Base-by-base conservation (phyloP, 805 yeast genomes). In the Nematodospora valgi region DNA sequence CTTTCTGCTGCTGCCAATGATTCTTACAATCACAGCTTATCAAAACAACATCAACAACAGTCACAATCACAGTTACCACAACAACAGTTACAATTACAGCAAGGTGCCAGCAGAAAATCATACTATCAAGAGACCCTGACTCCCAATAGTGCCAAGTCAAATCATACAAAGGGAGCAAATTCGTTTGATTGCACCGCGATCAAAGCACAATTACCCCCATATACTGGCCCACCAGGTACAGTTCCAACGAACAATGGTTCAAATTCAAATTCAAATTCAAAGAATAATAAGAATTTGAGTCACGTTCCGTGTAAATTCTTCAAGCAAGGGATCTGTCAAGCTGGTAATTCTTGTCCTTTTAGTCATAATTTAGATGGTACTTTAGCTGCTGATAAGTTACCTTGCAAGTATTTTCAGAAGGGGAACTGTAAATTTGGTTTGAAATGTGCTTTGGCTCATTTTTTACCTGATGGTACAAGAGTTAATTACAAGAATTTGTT, bases 221-320 rank as follows among this genome's bases (percentile, higher is more conserved):
- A 59, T 41, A 58, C 64, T 2, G 66, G 66, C 2, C 64, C 63
- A 5, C 56, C 65, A 4, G 64, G 62, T 2, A 45, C 62, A 2
- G 50, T 51, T 12, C 17, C 51, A 6, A 38, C 39, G 28, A 35
- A 27, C 30, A 36, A 30, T 27, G 25, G 25, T 28, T 41, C 47
- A 23, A 21, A 35, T 20, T 42, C 45, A 6, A 26, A 26, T 23
- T 23, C 46, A 10, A 18, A 46, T 18, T 30, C 41, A 7, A 39
- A 27, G 7, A 34, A 41, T 14, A 52, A 41, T 27, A 59, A 62
- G 65, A 87, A 84, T 51, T 72, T 86, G 30, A 81, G 94, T 30
- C 98, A 91, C 59, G 98, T 91, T 20, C 98, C 98, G 3, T 91
- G 98, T 60, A 91, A 91, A 64, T 91, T 91, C 66, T 91, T 71